Base-by-base conservation (phyloP, 2,329 filamentous ascomycete species). In the Mycosphaerella sp. region DNA sequence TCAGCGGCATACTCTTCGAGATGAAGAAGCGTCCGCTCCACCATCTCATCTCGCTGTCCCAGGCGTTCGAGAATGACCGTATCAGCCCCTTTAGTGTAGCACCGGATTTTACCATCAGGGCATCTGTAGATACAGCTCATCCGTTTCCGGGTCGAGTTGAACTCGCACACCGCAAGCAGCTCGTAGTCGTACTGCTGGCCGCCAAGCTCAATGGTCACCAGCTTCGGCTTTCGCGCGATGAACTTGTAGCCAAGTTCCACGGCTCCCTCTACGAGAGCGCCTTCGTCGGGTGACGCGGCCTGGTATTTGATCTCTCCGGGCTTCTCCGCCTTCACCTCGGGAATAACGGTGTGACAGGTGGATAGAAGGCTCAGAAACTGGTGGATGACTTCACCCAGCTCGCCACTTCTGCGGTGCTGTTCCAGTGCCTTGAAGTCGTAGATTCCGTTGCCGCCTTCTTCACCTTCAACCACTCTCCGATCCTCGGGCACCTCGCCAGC, bases 1-100 rank as follows among this genome's bases (percentile, higher is more conserved):
- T 98, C 93, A 0, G 92, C 95, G 6, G 93, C 93, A 69, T 98
- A 98, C 67, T 98, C 95, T 72, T 98, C 95, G n/a, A 98, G 79
- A 70, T 98, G 95, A 53, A 90, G 84, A 59, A 97, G 76, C 0
- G 93, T 98, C n/a, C 80, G 76, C 67, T 98, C 93, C 2, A 95
- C 87, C 59, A 89, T 87, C 65, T 95, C 69, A 44, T 76, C 95
- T 62, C 93, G 81, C 40, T 86, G 80, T 60, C 85, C 83, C 11
- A 98, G 78, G 17, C 95, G 86, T 70, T 98, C 95, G 50, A 98
- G 75, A 62, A 98, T 98, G 48, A 98, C 93, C 1, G 93, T 98
- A 70, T 98, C 93, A 44, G 93, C 93, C 64, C 93, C 93, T 74
- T 98, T 98, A 74, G 86, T 92, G 72, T 96, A 98, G 64, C 89